These are phyloP conservation scores for Malassezia yamatoensis DNA, from an alignment of 1,284 basidiomycete genomes.

Conservation along the genomic window DNA sequence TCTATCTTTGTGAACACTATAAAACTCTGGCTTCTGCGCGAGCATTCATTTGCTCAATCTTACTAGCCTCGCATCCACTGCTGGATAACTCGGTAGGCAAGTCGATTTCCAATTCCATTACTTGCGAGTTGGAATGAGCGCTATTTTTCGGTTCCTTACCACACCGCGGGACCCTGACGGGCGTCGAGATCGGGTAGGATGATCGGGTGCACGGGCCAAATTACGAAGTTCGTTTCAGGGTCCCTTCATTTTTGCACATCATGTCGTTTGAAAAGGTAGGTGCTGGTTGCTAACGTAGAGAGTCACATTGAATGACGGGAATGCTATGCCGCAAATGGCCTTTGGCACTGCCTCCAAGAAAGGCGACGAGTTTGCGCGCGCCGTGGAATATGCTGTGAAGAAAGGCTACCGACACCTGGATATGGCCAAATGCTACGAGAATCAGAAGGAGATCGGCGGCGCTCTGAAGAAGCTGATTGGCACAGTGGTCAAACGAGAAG, in stretches of 20 bases:
- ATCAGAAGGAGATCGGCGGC: conserved; percentile 49
- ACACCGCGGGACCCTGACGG: no score
- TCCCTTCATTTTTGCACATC: neutral
- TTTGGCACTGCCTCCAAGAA: conserved; percentile 71
- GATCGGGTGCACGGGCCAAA: neutral
- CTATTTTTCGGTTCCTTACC: no score
- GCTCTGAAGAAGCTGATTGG: conserved; percentile 49
- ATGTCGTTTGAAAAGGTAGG: neutral
- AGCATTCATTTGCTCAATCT: no score
- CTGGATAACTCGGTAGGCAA: no score
- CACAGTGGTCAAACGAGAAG: conserved; percentile 50
- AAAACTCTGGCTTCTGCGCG: no score
- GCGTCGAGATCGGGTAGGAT: no score
- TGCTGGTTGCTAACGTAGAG: conserved; percentile 13
- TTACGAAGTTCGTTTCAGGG: no score
- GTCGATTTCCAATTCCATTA: no score
- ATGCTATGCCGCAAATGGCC: conserved; percentile 51
- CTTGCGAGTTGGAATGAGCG: no score
- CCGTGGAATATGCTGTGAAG: conserved; percentile 47
- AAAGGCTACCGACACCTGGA: conserved; percentile 44
- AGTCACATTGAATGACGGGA: conserved; percentile 40
- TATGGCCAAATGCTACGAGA: conserved; percentile 37
- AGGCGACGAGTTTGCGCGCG: conserved; percentile 66
- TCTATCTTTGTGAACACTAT: neutral
- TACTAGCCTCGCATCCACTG: no score